A percentile compares a stretch with the other conserved stretches of the same genome.
Conservation (phyloP, 805 yeast species). For the Kazachstania africana region DNA sequence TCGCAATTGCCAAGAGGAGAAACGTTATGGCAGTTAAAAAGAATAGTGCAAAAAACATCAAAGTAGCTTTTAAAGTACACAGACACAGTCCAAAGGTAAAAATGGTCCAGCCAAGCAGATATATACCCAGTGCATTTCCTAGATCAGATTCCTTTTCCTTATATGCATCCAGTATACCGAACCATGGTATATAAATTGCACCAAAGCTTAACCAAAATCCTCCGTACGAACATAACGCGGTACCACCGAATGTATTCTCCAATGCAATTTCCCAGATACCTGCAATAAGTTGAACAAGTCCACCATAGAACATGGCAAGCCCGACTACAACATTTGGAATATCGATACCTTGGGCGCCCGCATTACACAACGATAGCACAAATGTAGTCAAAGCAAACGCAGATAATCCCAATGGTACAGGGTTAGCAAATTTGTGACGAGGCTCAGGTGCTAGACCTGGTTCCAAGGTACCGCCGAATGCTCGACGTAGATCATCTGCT, state of each 20-base stretch:
- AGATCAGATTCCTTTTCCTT: slow-evolving; percentile 27
- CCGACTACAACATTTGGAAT: slow-evolving; percentile 45
- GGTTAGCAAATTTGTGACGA: slow-evolving; percentile 47
- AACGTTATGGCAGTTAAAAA: slow-evolving; percentile 43
- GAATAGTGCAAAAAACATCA: slow-evolving; percentile 48
- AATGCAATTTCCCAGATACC: slow-evolving; percentile 56
- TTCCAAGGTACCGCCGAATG: slow-evolving; percentile 75
- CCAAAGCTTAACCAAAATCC: slow-evolving; percentile 61
- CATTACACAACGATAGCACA: slow-evolving; percentile 43
- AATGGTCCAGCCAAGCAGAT: slow-evolving; percentile 48
- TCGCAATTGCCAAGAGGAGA: slow-evolving; percentile 40
- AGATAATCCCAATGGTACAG: slow-evolving; percentile 52
- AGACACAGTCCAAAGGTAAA: slow-evolving; percentile 44
- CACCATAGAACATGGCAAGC: slow-evolving; percentile 52
- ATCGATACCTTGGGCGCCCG: slow-evolving; percentile 39
- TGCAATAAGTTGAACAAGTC: slow-evolving; percentile 44
- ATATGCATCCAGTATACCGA: slow-evolving; percentile 49
- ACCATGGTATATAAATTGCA: slow-evolving; percentile 45
- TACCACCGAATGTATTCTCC: slow-evolving; percentile 58
- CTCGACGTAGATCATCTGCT: slow-evolving; percentile 44
- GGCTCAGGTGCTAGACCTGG: slow-evolving; percentile 54
- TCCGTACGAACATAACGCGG: slow-evolving; percentile 51
- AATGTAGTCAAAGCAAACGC: slow-evolving; percentile 56
- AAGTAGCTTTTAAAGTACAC: slow-evolving; percentile 52
- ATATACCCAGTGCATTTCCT: slow-evolving; percentile 46